Conservation (phyloP, 768 basidiomycete species). For the Russula griseocarnosa region DNA sequence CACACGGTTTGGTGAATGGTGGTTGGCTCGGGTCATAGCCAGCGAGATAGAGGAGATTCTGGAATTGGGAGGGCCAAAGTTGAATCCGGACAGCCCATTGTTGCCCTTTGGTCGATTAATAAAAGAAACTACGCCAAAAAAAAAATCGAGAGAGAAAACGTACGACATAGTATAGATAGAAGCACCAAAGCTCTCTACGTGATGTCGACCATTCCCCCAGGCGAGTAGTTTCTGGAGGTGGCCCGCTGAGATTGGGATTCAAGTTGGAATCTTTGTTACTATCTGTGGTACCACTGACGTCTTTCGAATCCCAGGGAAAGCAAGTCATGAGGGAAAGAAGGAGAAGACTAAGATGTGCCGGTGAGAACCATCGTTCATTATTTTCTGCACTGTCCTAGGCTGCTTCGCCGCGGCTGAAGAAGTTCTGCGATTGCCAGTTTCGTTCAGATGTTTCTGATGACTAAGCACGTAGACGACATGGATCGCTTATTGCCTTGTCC, state of each 20-base stretch:
- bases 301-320: not conserved
- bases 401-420: not conserved
- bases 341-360: constrained; percentile 97
- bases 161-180: constrained; percentile 55
- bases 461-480: no score
- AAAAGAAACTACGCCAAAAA: no score
- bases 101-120: constrained; percentile 45
- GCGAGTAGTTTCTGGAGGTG: not conserved
- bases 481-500: no score
- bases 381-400: no score
- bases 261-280: not conserved
- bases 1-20: constrained; percentile 51
- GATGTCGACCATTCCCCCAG: constrained; percentile 27
- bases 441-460: not conserved
- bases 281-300: not conserved
- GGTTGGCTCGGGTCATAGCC: constrained; percentile 63
- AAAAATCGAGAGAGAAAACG: constrained; percentile 17
- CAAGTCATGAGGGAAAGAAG: constrained; percentile 65
- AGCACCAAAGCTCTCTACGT: constrained; percentile 45
- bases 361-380: constrained; percentile 39
- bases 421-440: not conserved
- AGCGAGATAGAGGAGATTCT: constrained; percentile 68
- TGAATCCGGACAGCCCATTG: constrained; percentile 65
- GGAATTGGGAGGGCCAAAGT: constrained; percentile 71
- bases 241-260: not conserved